Conservation (phyloP, 1,284 basidiomycete species). For the Cryptococcus sp. region DNA sequence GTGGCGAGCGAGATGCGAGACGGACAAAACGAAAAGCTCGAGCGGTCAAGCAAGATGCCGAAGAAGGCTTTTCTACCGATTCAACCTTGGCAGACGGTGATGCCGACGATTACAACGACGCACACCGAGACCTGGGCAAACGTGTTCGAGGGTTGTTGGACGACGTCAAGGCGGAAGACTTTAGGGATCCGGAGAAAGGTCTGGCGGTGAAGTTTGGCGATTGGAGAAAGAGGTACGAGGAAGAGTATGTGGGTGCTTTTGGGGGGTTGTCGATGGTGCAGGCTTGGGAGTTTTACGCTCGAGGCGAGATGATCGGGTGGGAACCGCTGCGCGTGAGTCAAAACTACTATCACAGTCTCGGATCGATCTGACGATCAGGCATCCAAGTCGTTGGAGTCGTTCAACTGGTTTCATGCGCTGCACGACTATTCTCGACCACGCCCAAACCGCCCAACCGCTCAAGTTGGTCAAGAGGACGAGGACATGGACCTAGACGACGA, state of each 20-base stretch:
- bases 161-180: slow-evolving; percentile 83
- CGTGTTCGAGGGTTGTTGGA: slow-evolving; percentile 57
- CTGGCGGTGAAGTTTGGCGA: slow-evolving; percentile 64
- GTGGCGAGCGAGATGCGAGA: slow-evolving; percentile 50
- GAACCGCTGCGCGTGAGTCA: slow-evolving; percentile 68
- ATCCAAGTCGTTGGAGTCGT: slow-evolving; percentile 63
- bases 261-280: slow-evolving; percentile 81
- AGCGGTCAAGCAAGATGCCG: slow-evolving; percentile 49
- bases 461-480: slow-evolving; percentile 28
- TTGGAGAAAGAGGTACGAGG: slow-evolving; percentile 70
- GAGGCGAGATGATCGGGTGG: slow-evolving; percentile 81
- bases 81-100: slow-evolving; percentile 62
- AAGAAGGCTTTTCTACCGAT: slow-evolving; percentile 84
- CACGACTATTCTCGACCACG: slow-evolving; percentile 68
- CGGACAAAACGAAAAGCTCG: slow-evolving; percentile 54
- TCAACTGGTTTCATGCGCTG: slow-evolving; percentile 73
- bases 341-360: background rate
- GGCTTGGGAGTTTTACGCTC: slow-evolving; percentile 93
- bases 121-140: slow-evolving; percentile 55
- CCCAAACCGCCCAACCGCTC: background rate
- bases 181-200: slow-evolving; percentile 71
- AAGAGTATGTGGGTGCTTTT: slow-evolving; percentile 83
- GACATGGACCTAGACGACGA: slow-evolving; percentile 50
- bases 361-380: slow-evolving; percentile 47
- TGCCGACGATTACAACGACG: slow-evolving; percentile 62